Conservation (phyloP, 805 yeast species). For the Hanseniaspora lachancei region DNA sequence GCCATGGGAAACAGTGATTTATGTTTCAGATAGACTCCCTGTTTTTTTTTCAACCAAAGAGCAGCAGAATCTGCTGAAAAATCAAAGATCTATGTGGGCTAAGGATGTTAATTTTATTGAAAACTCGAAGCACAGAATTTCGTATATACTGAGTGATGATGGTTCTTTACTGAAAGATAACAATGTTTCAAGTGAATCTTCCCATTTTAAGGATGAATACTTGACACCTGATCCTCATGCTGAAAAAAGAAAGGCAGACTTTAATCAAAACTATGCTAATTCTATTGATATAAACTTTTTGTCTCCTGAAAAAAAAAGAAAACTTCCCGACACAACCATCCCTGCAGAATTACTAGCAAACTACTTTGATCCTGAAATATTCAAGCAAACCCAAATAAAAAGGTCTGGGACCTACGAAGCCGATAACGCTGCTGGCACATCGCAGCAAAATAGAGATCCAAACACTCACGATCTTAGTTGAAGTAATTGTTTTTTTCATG, state of each 20-base stretch:
- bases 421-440: too few species aligned
- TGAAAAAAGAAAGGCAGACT: neutral
- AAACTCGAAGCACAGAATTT: constrained; percentile 1
- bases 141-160: neutral
- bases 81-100: constrained; percentile 10
- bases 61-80: neutral
- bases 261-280: neutral
- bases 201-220: neutral
- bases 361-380: constrained; percentile 10
- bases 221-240: neutral
- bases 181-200: neutral
- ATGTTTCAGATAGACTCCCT: constrained; percentile 13
- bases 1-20: constrained; percentile 18
- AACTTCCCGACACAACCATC: neutral
- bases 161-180: neutral
- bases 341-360: constrained; percentile 6
- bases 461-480: too few species aligned
- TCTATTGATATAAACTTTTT: neutral
- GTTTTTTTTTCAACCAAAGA: constrained; percentile 6
- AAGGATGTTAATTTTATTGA: constrained; percentile 11
- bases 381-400: constrained; percentile 7
- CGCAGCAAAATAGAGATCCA: too few species aligned
- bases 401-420: neutral
- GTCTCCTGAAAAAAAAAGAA: constrained; percentile 2
- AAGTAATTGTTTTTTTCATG: too few species aligned